Evolutionary conservation across 139 green algal species (phyloP), one percentile per base, ranked within the genome.

Genomic region (Picochlorum sp.): DNA sequence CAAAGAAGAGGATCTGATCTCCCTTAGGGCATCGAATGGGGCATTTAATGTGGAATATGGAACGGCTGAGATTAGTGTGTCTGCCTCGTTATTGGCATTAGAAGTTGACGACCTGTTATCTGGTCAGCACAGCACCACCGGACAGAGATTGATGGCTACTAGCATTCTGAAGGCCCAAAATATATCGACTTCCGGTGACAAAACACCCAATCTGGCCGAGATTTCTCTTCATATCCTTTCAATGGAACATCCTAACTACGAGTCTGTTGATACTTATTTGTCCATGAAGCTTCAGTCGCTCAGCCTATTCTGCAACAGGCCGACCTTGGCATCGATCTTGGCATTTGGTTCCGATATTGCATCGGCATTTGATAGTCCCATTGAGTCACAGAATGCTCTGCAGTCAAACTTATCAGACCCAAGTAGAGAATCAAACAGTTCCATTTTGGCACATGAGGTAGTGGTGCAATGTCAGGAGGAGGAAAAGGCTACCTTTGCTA

Each of bases 241-340:
- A 43, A 39, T 61, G 1, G 45, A 30, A 7, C 28, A 36, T 12
- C 18, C 32, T 0, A 33, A 53, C 35, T 74, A 73, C 55, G 49
- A 69, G 12, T 69, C 70, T 8, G 55, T 84, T 4, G 80, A 88
- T 61, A 72, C 64, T 4, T 68, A 86, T 63, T 50, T 96, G 50
- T 53, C 61, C 7, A 64, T 90, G 25, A 58, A 61, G 2, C 72
- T 96, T 33, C 31, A 64, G 16, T 33, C 31, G 8, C 68, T 96
- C 5, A 76, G 73, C 31, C 85, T 94, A 40, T 83, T 74, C 60
- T 85, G 76, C 70, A 90, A 94, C 58, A 83, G 89, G 2, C 89
- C 87, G 47, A 96, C 88, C 0, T 63, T 97, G 7, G 88, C 78
- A 0, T 85, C 90, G 0, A 61, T 97, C 30, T 96, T 96, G 65